Percentiles rank a stretch among this genome's conserved stretches.
phyloP scores from a whole-genome alignment of 345 rosid species.

The Combretum micranthum region DNA sequence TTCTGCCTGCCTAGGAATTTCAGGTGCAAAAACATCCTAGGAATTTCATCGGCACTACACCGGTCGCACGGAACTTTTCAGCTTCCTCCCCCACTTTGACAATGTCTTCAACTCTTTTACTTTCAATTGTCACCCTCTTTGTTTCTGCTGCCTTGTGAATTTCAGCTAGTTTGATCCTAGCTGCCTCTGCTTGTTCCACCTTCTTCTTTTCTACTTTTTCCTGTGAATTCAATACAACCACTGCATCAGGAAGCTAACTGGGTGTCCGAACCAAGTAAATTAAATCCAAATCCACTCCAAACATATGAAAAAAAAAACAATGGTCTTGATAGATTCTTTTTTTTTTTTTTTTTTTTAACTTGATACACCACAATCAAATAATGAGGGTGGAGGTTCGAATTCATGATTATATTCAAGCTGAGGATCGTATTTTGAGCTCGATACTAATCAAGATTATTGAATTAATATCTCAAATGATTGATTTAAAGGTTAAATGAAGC shows the following conservation, averaged over 20 bases:
- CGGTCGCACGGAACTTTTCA: constrained; percentile 35
- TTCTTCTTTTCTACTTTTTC: constrained; percentile 49
- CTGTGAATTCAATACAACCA: constrained; percentile 15
- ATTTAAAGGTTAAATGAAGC: neutral
- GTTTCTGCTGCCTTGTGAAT: constrained; percentile 50
- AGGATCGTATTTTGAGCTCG: too few relatives aligned
- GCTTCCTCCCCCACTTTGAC: constrained; percentile 43
- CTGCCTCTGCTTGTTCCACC: constrained; percentile 40
- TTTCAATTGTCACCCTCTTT: constrained; percentile 44
- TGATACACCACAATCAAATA: too few relatives aligned
- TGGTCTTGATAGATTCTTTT: too few relatives aligned
- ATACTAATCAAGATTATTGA: too few relatives aligned
- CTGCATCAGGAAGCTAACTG: neutral
- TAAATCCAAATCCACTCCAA: too few relatives aligned
- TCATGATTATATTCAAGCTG: too few relatives aligned
- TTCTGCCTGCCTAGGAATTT: neutral
- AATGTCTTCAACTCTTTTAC: constrained; percentile 29
- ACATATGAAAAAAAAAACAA: too few relatives aligned
- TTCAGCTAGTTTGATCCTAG: constrained; percentile 42
- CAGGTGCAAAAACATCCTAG: constrained; percentile 27
- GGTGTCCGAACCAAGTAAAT: neutral
- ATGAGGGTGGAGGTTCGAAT: too few relatives aligned
- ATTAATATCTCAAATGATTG: neutral
- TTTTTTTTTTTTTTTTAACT: too few relatives aligned
- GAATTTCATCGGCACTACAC: constrained; percentile 28